phyloP scores from a whole-genome alignment of 306 rosid species.

The Morella rubra region DNA sequence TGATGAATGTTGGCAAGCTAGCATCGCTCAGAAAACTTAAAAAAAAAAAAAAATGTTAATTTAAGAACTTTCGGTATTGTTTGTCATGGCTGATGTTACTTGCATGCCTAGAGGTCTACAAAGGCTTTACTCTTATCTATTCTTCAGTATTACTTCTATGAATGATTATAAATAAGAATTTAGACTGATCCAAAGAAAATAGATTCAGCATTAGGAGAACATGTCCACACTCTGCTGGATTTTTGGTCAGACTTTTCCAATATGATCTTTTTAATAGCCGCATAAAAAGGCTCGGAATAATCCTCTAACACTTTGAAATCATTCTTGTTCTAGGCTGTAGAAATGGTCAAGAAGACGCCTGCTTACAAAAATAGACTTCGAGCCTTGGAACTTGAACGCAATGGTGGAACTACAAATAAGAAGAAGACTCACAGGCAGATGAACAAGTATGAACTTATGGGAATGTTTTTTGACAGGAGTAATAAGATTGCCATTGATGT shows the following conservation, averaged over 20 bases:
- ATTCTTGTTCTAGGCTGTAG: conserved; percentile 66
- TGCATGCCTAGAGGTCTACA: neutral
- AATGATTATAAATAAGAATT: neutral
- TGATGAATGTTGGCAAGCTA: conserved; percentile 3
- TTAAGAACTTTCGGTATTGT: neutral
- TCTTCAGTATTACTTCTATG: neutral
- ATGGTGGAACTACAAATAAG: conserved; percentile 76
- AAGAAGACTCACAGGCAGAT: conserved; percentile 78
- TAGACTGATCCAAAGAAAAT: neutral
- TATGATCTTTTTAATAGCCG: neutral
- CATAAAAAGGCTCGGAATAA: neutral
- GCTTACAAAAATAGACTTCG: conserved; percentile 88
- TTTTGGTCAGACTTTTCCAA: neutral
- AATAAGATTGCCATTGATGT: conserved; percentile 22
- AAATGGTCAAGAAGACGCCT: conserved; percentile 96
- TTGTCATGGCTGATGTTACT: neutral
- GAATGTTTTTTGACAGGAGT: conserved; percentile 14
- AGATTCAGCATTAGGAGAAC: neutral
- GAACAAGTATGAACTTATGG: conserved; percentile 55
- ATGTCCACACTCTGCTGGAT: neutral
- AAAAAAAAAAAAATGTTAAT: neutral
- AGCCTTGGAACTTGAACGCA: conserved; percentile 95
- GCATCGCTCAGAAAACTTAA: neutral
- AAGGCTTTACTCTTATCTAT: neutral
- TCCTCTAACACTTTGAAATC: conserved; percentile 11